Percentiles rank a stretch among this genome's conserved stretches.
phyloP scores from a whole-genome alignment of 1,139 yeast species.

The Blastobotrys buckinghamii region DNA sequence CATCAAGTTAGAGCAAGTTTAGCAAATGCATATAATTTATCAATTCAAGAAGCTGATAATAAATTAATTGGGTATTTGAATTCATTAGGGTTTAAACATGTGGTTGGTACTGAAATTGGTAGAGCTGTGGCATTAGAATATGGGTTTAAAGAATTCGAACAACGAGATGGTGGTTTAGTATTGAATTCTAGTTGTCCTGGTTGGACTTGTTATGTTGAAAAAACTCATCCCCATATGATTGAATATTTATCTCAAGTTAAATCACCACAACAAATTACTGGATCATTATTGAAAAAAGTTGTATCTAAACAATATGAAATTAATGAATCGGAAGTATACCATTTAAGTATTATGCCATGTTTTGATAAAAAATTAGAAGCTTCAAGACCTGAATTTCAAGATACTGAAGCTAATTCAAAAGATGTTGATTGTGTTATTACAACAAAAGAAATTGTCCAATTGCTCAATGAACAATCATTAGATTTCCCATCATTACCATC shows the following conservation, averaged over 20 bases:
- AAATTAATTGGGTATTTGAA: conserved; percentile 50
- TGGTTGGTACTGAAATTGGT: conserved; percentile 83
- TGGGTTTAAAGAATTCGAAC: conserved; percentile 46
- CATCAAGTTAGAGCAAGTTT: conserved; percentile 84
- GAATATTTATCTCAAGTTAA: conserved; percentile 55
- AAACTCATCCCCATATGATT: conserved; percentile 82
- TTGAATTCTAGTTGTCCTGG: conserved; percentile 85
- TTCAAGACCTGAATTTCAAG: conserved; percentile 64
- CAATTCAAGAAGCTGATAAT: conserved; percentile 54
- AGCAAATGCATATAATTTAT: conserved; percentile 57
- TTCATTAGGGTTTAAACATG: conserved; percentile 62
- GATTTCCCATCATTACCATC: not conserved
- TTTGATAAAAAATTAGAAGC: conserved; percentile 96
- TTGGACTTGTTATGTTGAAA: conserved; percentile 92
- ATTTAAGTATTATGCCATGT: conserved; percentile 89
- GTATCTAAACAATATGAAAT: conserved; percentile 36
- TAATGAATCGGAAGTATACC: conserved; percentile 49
- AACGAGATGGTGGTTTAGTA: conserved; percentile 36
- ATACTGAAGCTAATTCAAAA: conserved; percentile 29
- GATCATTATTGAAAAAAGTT: conserved; percentile 61
- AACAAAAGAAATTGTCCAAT: conserved; percentile 74
- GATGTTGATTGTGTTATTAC: conserved; percentile 96
- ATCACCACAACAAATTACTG: conserved; percentile 93
- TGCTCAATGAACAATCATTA: conserved; percentile 48
- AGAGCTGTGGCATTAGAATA: conserved; percentile 62